Evolutionary conservation across 1,139 yeast genomes (phyloP), one percentile per base, ranked within the genome.

Genomic region (Suhomyces chickasaworum): DNA sequence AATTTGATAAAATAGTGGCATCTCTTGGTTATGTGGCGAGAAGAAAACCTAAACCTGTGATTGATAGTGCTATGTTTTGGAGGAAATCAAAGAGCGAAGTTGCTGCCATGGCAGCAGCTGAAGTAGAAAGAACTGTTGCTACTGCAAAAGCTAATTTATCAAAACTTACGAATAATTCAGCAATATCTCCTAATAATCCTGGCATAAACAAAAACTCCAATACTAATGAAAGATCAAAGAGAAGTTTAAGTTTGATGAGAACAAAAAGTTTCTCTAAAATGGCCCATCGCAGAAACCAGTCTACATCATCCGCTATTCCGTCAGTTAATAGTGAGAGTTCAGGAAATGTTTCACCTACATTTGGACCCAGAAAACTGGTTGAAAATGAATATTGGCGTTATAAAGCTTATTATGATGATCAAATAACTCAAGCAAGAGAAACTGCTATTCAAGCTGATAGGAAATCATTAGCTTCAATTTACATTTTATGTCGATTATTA

Each of bases 61-160:
- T 95, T 38, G 99, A 95, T 63, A 89, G 96, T 18, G 97, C 93
- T 49, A 91, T 95, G 98, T 91, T 88, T 61, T 93, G 99, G 99
- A 77, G 99, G 49, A 89, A 91, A 63, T 82, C 95, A 4, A 75
- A 93, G 63, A 84, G 95, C 23, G 97, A 91, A 56, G 85, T 88
- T 3, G 90, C 96, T 0, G 77, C 84, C 3, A 74, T 83, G 70
- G 95, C 96, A 0, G 83, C 87, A 1, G 70, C 78, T 8, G 86
- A 83, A 49, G 81, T 80, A 13, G 84, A 80, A 46, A 69, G 72
- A 48, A 71, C 65, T 0, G 44, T 69, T 30, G 50, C 56, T 6
- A 45, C 57, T 8, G 51, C 56, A 3, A 54, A 50, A 30, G 36
- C 51, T 5, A 50, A 42, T 17, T 39, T 47, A 27, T n/a, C 44